These are phyloP conservation scores for Spizellomyces sp. DNA, from an alignment of 192 early-diverging fungal genomes.

Conservation along the genomic window DNA sequence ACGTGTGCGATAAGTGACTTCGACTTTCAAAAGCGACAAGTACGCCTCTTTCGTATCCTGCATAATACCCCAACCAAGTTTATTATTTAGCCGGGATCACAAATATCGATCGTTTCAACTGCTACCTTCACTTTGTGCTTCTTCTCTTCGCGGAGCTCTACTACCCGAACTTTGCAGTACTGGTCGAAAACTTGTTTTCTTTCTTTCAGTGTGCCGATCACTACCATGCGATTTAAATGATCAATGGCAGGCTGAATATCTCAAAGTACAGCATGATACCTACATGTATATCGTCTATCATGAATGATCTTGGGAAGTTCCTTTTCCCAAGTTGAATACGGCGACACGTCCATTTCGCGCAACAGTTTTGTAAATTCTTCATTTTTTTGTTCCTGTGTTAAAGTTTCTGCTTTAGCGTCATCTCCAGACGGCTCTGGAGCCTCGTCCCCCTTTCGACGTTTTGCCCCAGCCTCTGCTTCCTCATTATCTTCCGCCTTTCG, in stretches of 20 bases:
- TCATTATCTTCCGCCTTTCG: conserved; percentile 15
- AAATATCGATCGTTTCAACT: not conserved
- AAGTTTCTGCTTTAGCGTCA: conserved; percentile 3
- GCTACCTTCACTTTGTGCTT: conserved; percentile 32
- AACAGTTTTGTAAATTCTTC: conserved; percentile 49
- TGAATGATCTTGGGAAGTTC: conserved; percentile 66
- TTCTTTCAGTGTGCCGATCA: conserved; percentile 54
- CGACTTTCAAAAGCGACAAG: conserved; percentile 57
- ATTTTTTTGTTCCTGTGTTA: conserved; percentile 4
- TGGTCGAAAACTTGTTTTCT: conserved; percentile 70
- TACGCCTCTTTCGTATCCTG: conserved; percentile 55
- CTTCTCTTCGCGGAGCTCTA: conserved; percentile 56
- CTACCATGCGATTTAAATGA: conserved; percentile 17
- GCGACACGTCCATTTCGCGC: conserved; percentile 70
- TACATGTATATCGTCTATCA: conserved; percentile 64
- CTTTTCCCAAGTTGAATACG: conserved; percentile 75
- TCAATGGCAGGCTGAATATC: not conserved
- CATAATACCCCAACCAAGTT: not conserved
- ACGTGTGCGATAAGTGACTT: conserved; percentile 53
- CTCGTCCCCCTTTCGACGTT: conserved; percentile 11
- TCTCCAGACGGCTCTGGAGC: not conserved
- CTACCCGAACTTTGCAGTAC: conserved; percentile 66
- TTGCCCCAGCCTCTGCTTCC: conserved; percentile 19
- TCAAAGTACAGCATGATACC: conserved; percentile 7
- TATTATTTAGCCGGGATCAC: not conserved